These are phyloP conservation scores for Chlorociboria aeruginascens DNA, from an alignment of 495 filamentous ascomycete genomes.

Conservation along the genomic window DNA sequence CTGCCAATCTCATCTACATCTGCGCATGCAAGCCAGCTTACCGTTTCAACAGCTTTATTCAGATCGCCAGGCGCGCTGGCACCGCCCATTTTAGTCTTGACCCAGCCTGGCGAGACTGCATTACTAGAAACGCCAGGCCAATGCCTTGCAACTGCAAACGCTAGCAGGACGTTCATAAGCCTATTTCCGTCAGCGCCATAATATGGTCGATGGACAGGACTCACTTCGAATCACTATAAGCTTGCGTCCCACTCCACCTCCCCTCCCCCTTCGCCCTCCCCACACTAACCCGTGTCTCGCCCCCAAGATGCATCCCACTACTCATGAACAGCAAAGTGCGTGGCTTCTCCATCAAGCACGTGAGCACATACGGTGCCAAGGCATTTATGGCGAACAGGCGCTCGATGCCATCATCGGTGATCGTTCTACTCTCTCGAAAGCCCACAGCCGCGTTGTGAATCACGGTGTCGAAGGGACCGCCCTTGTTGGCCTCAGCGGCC, in stretches of 20 bases:
- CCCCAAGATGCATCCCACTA: slow-evolving; percentile 36
- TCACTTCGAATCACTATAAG: slow-evolving; percentile 13
- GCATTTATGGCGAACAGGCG: slow-evolving; percentile 44
- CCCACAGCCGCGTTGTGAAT: slow-evolving; percentile 48
- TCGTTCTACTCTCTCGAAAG: slow-evolving; percentile 19
- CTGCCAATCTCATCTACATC: slow-evolving; percentile 6
- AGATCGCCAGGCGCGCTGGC: slow-evolving; percentile 31
- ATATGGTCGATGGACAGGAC: slow-evolving; percentile 1
- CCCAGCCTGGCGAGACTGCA: slow-evolving; percentile 50
- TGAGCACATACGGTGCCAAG: slow-evolving; percentile 45
- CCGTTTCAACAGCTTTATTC: slow-evolving; percentile 31
- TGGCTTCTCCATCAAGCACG: slow-evolving; percentile 38
- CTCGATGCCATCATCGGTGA: slow-evolving; percentile 31
- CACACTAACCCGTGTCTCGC: slow-evolving; percentile 28
- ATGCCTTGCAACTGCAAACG: slow-evolving; percentile 37
- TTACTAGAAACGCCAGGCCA: slow-evolving; percentile 38
- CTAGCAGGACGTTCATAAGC: slow-evolving; percentile 40
- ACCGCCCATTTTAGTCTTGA: slow-evolving; percentile 51
- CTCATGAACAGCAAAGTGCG: slow-evolving; percentile 40
- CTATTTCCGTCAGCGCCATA: slow-evolving; percentile 40
- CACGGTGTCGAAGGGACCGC: slow-evolving; percentile 40
- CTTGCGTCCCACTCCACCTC: slow-evolving; percentile 8
- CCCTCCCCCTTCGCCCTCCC: slow-evolving; percentile 23
- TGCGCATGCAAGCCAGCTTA: slow-evolving; percentile 34
- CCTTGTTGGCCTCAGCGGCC: slow-evolving; percentile 35